phyloP scores from a whole-genome alignment of 176 grass and related monocot genomes.

The Puccinellia tenuiflora region DNA sequence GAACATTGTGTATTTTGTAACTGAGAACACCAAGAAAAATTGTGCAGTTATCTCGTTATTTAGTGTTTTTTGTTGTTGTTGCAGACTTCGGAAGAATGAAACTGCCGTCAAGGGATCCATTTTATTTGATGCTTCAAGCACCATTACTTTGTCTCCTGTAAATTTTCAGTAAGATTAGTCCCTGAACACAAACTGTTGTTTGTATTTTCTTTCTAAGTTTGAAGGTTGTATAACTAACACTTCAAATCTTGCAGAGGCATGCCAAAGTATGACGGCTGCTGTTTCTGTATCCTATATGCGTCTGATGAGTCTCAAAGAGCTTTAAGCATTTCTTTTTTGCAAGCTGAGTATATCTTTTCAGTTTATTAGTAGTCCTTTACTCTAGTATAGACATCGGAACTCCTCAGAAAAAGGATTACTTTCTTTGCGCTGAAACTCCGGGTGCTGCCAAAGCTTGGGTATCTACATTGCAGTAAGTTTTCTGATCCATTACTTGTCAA shows the following conservation, averaged over 20 bases:
- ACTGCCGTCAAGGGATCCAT: conserved; percentile 69
- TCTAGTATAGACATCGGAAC: conserved; percentile 76
- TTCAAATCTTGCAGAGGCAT: conserved; percentile 61
- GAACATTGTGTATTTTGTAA: conserved; percentile 4
- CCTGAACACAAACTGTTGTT: neutral
- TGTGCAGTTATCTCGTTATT: neutral
- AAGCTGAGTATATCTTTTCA: neutral
- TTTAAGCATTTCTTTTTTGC: neutral
- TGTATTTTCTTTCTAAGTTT: neutral
- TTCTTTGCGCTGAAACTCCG: conserved; percentile 96
- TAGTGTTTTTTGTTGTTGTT: conserved; percentile 17
- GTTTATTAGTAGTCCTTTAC: conserved; percentile 56
- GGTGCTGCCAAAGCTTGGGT: conserved; percentile 91
- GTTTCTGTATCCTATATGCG: conserved; percentile 82
- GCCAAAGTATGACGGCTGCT: conserved; percentile 93
- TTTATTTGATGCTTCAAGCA: conserved; percentile 89
- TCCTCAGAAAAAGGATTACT: conserved; percentile 98
- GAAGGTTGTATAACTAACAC: neutral
- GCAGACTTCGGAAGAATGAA: conserved; percentile 77
- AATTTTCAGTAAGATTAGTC: conserved; percentile 83
- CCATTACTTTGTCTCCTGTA: conserved; percentile 87
- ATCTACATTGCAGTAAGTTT: conserved; percentile 90
- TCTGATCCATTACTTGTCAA: conserved; percentile 14
- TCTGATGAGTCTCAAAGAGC: neutral
- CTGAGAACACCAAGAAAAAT: neutral